A percentile compares a stretch with the other conserved stretches of the same genome.
phyloP scores from a whole-genome alignment of 2,329 filamentous ascomycete genomes.

The Pseudocercospora fuligena region DNA sequence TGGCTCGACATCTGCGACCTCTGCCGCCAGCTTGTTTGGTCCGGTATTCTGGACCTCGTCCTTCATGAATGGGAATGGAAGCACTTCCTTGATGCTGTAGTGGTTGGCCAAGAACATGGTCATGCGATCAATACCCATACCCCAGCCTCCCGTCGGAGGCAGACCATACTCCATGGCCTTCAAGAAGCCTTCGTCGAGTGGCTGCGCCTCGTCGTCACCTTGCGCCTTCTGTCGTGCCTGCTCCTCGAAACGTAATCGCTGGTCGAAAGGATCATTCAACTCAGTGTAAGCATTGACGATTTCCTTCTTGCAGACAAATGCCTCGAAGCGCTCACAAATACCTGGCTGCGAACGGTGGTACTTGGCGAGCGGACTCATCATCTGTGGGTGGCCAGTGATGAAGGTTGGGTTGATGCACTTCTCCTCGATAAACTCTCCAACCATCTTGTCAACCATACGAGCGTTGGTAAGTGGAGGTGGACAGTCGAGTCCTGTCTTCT shows the following conservation, averaged over 20 bases:
- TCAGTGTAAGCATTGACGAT: conserved; percentile 97
- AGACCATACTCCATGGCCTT: conserved; percentile 86
- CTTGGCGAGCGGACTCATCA: conserved; percentile 97
- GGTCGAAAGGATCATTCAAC: conserved; percentile 96
- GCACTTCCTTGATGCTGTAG: conserved; percentile 93
- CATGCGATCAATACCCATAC: conserved; percentile 88
- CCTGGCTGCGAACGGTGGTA: conserved; percentile 81
- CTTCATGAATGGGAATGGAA: conserved; percentile 99
- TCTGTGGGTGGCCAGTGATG: conserved; percentile 76
- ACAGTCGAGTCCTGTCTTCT: conserved; percentile 91
- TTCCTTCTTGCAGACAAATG: conserved; percentile 96
- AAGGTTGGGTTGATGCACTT: conserved; percentile 93
- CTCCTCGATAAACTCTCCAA: conserved; percentile 91
- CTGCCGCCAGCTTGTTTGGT: conserved; percentile 59
- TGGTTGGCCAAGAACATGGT: conserved; percentile 97
- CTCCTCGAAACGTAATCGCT: conserved; percentile 89
- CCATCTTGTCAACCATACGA: conserved; percentile 92
- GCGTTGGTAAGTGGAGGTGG: conserved; percentile 88
- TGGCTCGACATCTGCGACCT: conserved; percentile 65
- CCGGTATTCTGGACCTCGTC: conserved; percentile 63
- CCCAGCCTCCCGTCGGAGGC: conserved; percentile 94
- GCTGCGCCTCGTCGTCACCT: conserved; percentile 95
- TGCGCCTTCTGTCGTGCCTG: conserved; percentile 94
- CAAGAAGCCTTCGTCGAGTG: conserved; percentile 95
- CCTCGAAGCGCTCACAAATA: conserved; percentile 95